These are phyloP conservation scores for Zymoseptoria crescenta DNA, from an alignment of 2,329 filamentous ascomycete species.

Conservation along the genomic window DNA sequence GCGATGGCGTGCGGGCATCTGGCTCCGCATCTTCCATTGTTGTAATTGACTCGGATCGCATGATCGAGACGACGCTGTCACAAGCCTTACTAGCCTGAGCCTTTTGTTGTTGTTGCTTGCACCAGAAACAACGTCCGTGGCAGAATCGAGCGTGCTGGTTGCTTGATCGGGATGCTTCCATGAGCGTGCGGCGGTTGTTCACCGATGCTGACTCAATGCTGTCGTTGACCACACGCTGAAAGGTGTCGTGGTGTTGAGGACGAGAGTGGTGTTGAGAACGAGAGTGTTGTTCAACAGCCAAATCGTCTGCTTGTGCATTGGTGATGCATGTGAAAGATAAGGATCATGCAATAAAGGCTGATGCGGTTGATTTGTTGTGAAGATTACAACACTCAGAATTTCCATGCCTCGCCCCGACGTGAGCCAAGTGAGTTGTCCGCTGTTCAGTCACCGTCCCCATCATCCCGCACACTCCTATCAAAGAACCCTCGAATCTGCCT, in stretches of 20 bases:
- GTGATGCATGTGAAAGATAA: neutral
- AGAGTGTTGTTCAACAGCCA: neutral
- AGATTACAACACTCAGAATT: neutral
- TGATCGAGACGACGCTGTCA: neutral
- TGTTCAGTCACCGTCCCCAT: conserved; percentile 22
- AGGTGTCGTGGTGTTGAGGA: neutral
- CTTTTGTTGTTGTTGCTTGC: neutral
- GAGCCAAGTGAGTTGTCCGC: neutral
- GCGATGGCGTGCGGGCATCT: neutral
- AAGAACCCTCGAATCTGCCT: conserved; percentile 77
- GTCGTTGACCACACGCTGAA: neutral
- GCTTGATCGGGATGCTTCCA: neutral
- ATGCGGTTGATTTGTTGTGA: no score
- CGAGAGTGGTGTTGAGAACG: neutral
- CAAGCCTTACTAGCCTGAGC: neutral
- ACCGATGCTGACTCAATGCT: neutral
- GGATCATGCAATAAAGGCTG: no score
- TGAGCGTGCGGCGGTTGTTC: neutral
- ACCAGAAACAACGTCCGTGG: neutral
- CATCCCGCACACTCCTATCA: conserved; percentile 53
- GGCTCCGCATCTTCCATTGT: neutral
- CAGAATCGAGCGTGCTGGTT: neutral
- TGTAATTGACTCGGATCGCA: neutral
- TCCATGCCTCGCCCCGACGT: neutral
- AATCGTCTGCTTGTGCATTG: neutral